Conservation (phyloP, 2,329 filamentous ascomycete species). For the Penicillium freii region DNA sequence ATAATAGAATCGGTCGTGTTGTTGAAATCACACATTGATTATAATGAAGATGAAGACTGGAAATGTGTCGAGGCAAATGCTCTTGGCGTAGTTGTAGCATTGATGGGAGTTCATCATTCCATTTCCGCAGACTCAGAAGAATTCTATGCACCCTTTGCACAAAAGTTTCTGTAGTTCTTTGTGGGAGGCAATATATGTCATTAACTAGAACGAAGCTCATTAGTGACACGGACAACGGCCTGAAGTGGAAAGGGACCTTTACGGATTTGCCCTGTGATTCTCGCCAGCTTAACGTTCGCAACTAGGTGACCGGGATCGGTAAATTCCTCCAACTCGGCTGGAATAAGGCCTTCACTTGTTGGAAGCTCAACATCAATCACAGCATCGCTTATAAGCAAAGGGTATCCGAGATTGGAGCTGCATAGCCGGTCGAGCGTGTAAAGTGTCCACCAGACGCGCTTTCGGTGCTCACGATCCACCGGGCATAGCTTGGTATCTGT, state of each 20-base stretch:
- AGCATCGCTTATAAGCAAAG: constrained; percentile 36
- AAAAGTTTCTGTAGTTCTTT: constrained; percentile 1
- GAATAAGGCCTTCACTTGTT: neutral
- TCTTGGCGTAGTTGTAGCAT: constrained; percentile 19
- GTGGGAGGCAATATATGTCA: neutral
- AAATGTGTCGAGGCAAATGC: constrained; percentile 18
- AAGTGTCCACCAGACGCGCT: constrained; percentile 47
- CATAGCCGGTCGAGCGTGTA: constrained; percentile 47
- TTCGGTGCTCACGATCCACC: constrained; percentile 41
- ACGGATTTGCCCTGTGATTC: neutral
- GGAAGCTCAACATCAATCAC: neutral
- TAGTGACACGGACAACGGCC: neutral
- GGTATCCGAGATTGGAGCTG: constrained; percentile 44
- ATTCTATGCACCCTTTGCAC: constrained; percentile 17
- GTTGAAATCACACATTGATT: constrained; percentile 31
- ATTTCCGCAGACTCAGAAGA: constrained; percentile 19
- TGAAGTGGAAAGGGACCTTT: neutral
- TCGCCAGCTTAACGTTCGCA: neutral
- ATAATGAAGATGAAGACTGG: constrained; percentile 27
- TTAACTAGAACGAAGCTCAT: neutral
- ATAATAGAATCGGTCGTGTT: constrained; percentile 29
- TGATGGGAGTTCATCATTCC: constrained; percentile 21
- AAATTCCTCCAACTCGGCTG: neutral
- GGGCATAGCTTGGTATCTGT: constrained; percentile 11
- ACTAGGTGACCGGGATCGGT: neutral